phyloP scores from a whole-genome alignment of 306 rosid species.

The Astragalus glycyphyllos region DNA sequence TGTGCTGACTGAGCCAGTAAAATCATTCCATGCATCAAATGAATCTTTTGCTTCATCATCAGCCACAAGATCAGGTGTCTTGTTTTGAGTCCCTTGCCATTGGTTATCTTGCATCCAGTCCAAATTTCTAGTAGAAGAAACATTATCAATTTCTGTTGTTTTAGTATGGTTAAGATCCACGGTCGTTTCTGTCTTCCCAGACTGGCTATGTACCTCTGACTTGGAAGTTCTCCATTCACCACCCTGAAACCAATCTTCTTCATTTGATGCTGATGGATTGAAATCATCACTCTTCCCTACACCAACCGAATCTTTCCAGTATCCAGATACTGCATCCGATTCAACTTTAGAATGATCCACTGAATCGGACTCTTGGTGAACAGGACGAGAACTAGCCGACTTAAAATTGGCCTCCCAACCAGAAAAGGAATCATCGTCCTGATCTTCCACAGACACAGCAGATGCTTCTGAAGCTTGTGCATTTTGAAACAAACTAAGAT shows the following conservation, averaged over 20 bases:
- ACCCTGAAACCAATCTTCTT: conserved; percentile 65
- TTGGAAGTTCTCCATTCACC: conserved; percentile 59
- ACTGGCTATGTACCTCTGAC: conserved; percentile 42
- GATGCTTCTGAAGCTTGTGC: conserved; percentile 48
- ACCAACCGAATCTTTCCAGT: conserved; percentile 44
- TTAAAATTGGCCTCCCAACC: conserved; percentile 79
- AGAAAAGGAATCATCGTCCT: conserved; percentile 60
- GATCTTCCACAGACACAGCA: conserved; percentile 49
- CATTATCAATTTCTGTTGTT: conserved; percentile 47
- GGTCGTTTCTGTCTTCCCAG: conserved; percentile 48
- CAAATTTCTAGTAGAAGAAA: conserved; percentile 48
- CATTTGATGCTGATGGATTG: conserved; percentile 51
- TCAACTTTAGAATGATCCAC: conserved; percentile 55
- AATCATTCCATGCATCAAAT: conserved; percentile 68
- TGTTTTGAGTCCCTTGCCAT: conserved; percentile 51
- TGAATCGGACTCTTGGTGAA: conserved; percentile 52
- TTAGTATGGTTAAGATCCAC: conserved; percentile 40
- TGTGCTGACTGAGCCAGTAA: conserved; percentile 57
- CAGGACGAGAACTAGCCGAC: conserved; percentile 54
- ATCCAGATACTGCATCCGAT: conserved; percentile 55
- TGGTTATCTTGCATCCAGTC: conserved; percentile 65
- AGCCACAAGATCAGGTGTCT: conserved; percentile 50
- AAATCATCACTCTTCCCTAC: conserved; percentile 46
- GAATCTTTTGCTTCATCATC: conserved; percentile 50
- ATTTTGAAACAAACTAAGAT: conserved; percentile 71